Percentiles rank a stretch among this genome's conserved stretches.
Evolutionary conservation across 2,329 filamentous ascomycete species (phyloP).

Genomic region (Neurospora crassa): DNA sequence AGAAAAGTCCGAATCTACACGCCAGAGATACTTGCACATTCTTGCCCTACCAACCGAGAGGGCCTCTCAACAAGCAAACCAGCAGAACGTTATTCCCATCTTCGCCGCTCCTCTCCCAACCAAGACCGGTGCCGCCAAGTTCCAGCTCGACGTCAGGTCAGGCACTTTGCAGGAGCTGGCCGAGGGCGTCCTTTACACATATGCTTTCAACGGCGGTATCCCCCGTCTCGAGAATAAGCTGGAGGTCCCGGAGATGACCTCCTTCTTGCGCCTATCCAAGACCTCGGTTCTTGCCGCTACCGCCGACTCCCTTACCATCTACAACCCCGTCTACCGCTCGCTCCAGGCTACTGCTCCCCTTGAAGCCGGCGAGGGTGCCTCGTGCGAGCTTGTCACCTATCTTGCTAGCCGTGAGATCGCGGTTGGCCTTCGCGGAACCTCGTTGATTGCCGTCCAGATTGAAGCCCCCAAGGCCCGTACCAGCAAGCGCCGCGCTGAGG

Average conservation of each 20-base stretch:
- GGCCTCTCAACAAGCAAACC: slow-evolving; percentile 8
- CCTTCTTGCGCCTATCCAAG: slow-evolving; percentile 57
- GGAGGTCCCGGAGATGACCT: slow-evolving; percentile 40
- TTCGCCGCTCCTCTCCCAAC: slow-evolving; percentile 16
- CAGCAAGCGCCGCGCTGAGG: slow-evolving; percentile 46
- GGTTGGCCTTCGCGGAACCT: slow-evolving; percentile 53
- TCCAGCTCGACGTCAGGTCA: slow-evolving; percentile 46
- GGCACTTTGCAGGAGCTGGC: slow-evolving; percentile 54
- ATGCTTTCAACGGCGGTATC: slow-evolving; percentile 48
- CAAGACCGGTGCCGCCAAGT: slow-evolving; percentile 7
- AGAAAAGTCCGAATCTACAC: slow-evolving; percentile 17
- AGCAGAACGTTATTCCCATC: slow-evolving; percentile 16
- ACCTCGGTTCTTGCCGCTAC: slow-evolving; percentile 57
- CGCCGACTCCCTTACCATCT: slow-evolving; percentile 45
- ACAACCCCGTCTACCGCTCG: slow-evolving; percentile 60
- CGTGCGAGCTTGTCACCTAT: slow-evolving; percentile 45
- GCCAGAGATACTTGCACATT: slow-evolving; percentile 25
- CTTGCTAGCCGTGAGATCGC: slow-evolving; percentile 58
- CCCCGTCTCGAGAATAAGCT: slow-evolving; percentile 51
- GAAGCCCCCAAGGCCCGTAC: slow-evolving; percentile 48
- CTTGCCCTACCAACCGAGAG: slow-evolving; percentile 20
- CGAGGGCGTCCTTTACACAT: slow-evolving; percentile 45
- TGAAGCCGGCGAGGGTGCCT: slow-evolving; percentile 29
- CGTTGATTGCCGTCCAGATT: slow-evolving; percentile 60
- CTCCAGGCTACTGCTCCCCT: slow-evolving; percentile 41